Conservation (phyloP, 371 early-diverging fungal species). For the Capniomyces stellatus region DNA sequence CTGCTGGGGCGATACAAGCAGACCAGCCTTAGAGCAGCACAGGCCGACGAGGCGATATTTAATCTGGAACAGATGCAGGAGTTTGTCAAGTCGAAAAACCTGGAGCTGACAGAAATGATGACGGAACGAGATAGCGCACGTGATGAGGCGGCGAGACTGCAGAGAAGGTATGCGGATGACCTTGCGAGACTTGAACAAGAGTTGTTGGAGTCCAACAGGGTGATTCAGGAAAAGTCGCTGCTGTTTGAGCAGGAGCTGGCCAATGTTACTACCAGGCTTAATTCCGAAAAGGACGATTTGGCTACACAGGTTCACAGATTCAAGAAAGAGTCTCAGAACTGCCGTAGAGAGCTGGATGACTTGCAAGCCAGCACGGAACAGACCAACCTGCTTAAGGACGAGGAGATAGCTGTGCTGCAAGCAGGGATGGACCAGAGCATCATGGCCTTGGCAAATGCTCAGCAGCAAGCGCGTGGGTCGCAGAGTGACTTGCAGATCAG, state of each 20-base stretch:
- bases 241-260: slow-evolving; percentile 68
- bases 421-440: slow-evolving; percentile 92
- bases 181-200: slow-evolving; percentile 58
- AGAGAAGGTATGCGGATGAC: slow-evolving; percentile 58
- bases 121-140: slow-evolving; percentile 63
- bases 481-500: slow-evolving; percentile 44
- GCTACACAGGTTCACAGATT: slow-evolving; percentile 27
- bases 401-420: slow-evolving; percentile 75
- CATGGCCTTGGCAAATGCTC: slow-evolving; percentile 57
- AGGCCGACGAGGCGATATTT: slow-evolving; percentile 51
- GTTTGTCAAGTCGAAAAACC: slow-evolving; percentile 59
- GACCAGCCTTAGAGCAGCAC: slow-evolving; percentile 59
- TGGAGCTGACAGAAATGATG: slow-evolving; percentile 63
- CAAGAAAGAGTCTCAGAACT: no score
- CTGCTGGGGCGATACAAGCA: slow-evolving; percentile 70
- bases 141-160: slow-evolving; percentile 46
- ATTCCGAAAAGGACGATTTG: slow-evolving; percentile 59
- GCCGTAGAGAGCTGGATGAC: slow-evolving; percentile 39
- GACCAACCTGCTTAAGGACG: slow-evolving; percentile 48
- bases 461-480: slow-evolving; percentile 30
- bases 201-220: slow-evolving; percentile 48
- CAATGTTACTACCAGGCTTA: slow-evolving; percentile 51
- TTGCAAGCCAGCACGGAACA: slow-evolving; percentile 49
- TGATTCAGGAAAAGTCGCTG: slow-evolving; percentile 54
- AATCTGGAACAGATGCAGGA: slow-evolving; percentile 57